Percentiles rank a stretch among this genome's conserved stretches.
These are phyloP conservation scores for Akanthomyces dipterigenus DNA, from an alignment of 2,329 filamentous ascomycete genomes.

Conservation along the genomic window DNA sequence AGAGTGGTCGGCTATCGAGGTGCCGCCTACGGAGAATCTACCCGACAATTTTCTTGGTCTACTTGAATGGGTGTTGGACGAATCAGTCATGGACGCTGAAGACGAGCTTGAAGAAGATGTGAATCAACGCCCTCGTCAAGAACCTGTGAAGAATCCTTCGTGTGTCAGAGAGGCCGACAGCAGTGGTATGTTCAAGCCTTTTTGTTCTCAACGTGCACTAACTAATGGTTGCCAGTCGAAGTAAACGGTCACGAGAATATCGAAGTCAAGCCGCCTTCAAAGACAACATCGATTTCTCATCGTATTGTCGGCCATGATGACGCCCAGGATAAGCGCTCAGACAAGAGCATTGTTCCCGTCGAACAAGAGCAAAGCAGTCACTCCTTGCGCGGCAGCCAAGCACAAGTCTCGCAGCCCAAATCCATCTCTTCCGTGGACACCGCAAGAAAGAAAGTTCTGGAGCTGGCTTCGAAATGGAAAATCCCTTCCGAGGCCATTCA, in stretches of 20 bases:
- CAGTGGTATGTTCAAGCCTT: background rate
- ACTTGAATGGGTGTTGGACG: slow-evolving; percentile 4
- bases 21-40: background rate
- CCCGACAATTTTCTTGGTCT: background rate
- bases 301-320: background rate
- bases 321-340: background rate
- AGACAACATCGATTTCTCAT: background rate
- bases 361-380: background rate
- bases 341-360: background rate
- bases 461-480: background rate
- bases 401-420: background rate
- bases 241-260: background rate
- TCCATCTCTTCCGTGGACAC: background rate
- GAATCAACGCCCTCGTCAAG: background rate
- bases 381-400: background rate
- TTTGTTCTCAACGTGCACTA: background rate
- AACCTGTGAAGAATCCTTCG: background rate
- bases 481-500: background rate
- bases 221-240: background rate
- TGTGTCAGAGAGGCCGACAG: too few species aligned
- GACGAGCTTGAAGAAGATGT: background rate
- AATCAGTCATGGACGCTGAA: background rate
- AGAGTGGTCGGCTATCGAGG: background rate
- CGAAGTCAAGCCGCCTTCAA: background rate
- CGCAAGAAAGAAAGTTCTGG: background rate